phyloP scores from a whole-genome alignment of 164 flowering plant genomes.

The Annona cherimola region DNA sequence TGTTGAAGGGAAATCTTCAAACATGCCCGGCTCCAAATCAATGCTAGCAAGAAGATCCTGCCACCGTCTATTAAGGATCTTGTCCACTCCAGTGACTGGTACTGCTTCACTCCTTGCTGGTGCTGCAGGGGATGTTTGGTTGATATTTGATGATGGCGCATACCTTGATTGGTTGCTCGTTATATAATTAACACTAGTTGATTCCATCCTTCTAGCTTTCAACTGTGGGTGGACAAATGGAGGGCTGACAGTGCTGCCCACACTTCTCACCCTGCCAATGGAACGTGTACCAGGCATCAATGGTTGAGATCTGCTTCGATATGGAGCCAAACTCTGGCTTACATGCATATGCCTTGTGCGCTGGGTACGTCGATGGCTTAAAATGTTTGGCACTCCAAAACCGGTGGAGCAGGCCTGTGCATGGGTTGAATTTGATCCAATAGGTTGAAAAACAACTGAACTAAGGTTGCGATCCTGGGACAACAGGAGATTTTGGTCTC shows the following conservation, averaged over 20 bases:
- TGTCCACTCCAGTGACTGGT: conserved; percentile 1
- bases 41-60: conserved; percentile 15
- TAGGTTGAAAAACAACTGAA: conserved; percentile 11
- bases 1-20: not conserved
- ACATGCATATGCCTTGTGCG: conserved; percentile 11
- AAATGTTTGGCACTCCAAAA: conserved; percentile 17
- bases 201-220: conserved; percentile 26
- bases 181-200: conserved; percentile 10
- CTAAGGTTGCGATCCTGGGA: conserved; percentile 5
- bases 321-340: conserved; percentile 22
- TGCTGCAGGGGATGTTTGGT: conserved; percentile 12
- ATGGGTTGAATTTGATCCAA: conserved; percentile 18
- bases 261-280: conserved; percentile 17
- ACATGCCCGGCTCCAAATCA: not conserved
- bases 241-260: conserved; percentile 14
- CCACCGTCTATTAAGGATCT: conserved; percentile 8
- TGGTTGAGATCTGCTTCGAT: not conserved
- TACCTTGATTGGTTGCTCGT: conserved; percentile 10
- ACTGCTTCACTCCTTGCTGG: conserved; percentile 6
- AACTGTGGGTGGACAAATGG: conserved; percentile 16
- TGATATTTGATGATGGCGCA: conserved; percentile 15
- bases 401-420: conserved; percentile 27
- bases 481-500: conserved; percentile 11
- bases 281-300: not conserved
- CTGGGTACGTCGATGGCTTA: conserved; percentile 22